A percentile compares a stretch with the other conserved stretches of the same genome.
phyloP scores from a whole-genome alignment of 345 rosid species.

The Tarenaya hassleriana region DNA sequence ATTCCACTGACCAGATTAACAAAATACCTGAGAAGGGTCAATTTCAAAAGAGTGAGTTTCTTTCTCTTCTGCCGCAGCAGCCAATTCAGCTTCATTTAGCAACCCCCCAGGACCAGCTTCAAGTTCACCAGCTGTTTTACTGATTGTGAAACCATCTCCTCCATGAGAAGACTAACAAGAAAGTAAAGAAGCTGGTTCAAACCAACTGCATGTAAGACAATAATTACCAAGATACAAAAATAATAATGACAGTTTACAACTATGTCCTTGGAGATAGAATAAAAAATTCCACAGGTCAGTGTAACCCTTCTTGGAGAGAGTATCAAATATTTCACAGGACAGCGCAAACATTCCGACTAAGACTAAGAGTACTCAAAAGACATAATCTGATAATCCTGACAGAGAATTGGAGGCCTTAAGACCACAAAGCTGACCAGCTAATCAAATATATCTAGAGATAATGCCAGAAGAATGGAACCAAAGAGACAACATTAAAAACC shows the following conservation, averaged over 20 bases:
- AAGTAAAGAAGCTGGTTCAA: conserved; percentile 1
- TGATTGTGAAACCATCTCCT: conserved; percentile 55
- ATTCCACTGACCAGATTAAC: neutral
- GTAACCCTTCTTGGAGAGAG: too few relatives aligned
- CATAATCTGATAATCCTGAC: too few relatives aligned
- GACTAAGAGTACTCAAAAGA: too few relatives aligned
- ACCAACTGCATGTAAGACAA: conserved; percentile 11
- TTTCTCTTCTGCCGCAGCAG: conserved; percentile 89
- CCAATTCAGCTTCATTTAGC: conserved; percentile 80
- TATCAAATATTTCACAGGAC: too few relatives aligned
- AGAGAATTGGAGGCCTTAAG: too few relatives aligned
- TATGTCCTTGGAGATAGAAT: too few relatives aligned
- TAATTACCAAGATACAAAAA: neutral
- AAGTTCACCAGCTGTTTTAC: conserved; percentile 73
- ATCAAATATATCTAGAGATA: too few relatives aligned
- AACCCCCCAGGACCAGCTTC: conserved; percentile 55
- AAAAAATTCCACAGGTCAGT: too few relatives aligned
- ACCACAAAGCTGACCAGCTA: too few relatives aligned
- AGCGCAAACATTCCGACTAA: too few relatives aligned
- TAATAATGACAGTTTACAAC: too few relatives aligned
- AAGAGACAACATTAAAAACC: neutral
- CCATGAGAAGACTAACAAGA: conserved; percentile 38
- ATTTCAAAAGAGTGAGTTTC: conserved; percentile 90
- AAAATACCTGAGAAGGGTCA: conserved; percentile 73
- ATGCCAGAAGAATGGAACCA: too few relatives aligned